Percentiles rank a stretch among this genome's conserved stretches.
Conservation (phyloP, 1,139 yeast genomes). For the Suhomyces guaymorum region DNA sequence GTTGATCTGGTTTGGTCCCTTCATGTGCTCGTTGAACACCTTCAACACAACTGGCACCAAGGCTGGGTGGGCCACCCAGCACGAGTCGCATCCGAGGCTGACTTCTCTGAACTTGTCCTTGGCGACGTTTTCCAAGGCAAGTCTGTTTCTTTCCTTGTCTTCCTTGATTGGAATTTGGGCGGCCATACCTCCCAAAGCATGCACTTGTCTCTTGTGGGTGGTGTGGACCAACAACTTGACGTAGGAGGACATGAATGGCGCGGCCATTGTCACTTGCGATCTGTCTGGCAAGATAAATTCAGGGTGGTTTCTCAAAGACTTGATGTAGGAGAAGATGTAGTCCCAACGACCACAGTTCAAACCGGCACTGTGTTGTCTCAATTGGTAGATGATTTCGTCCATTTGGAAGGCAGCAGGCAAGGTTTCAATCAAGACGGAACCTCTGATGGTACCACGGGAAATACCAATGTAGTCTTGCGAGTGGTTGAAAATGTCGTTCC, state of each 20-base stretch:
- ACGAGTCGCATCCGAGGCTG: slow-evolving; percentile 73
- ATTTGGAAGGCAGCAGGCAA: slow-evolving; percentile 34
- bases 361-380: slow-evolving; percentile 30
- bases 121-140: slow-evolving; percentile 29
- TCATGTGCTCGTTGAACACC: slow-evolving; percentile 80
- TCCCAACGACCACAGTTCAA: slow-evolving; percentile 37
- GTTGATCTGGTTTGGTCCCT: slow-evolving; percentile 80
- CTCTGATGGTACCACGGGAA: slow-evolving; percentile 31
- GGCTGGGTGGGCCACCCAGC: slow-evolving; percentile 85
- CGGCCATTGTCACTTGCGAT: slow-evolving; percentile 29
- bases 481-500: slow-evolving; percentile 32
- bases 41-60: slow-evolving; percentile 73
- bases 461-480: slow-evolving; percentile 27
- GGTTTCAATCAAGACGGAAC: slow-evolving; percentile 33
- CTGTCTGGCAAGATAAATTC: slow-evolving; percentile 29
- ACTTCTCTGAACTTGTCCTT: slow-evolving; percentile 57
- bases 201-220: slow-evolving; percentile 32
- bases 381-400: slow-evolving; percentile 33
- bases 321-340: slow-evolving; percentile 31
- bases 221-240: slow-evolving; percentile 29
- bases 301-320: slow-evolving; percentile 27
- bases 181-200: slow-evolving; percentile 36
- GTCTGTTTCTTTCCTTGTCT: slow-evolving; percentile 23
- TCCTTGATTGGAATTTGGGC: slow-evolving; percentile 34
- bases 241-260: slow-evolving; percentile 31